Evolutionary conservation across 75 land plant species (phyloP), one percentile per base, ranked within the genome.

Genomic region (Gnetum montanum): DNA sequence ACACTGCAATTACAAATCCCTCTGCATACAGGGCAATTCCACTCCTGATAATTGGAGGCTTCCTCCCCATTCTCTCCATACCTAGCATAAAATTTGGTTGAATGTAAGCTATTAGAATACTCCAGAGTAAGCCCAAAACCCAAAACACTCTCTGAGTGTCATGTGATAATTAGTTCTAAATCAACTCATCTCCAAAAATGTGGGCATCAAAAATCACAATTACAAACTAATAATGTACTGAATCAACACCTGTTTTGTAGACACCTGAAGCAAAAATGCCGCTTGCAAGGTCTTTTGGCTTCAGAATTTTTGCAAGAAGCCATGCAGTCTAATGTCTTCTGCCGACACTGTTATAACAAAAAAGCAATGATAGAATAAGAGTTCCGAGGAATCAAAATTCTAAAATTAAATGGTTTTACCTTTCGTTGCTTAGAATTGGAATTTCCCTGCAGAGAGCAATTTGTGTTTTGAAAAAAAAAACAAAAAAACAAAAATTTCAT

Each of bases 11-110:
- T 90, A 81, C 96, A 90, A 28, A 73, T 62, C 26, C 75, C 81
- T 28, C 96, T 71, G 46, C 96, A 90, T 46, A 59, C 79, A 34
- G 96, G 96, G 59, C 96, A 90, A 0, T 31, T 65, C 96, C 96
- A 90, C 8, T 37, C 59, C 25, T 60, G 72, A 20, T 54, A 15
- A 3, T 24, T 7, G 0, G 26, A 63, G 2, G 60, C 70, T 19
- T 74, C 87, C 48, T 65, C 91, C 26, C 70, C 81, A 11, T 71
- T 76, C 64, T 90, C 96, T 3, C 96, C 96, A 54, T 90, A 89
- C 43, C 93, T 87, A 48, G 25, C 16, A 30, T 46, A 26, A 27
- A 22, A 61, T 60, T 19, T 35, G 36, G 4, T n/a, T 12, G 19
- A 19, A 16, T 29, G 6, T n/a, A 4, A 10, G 24, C 20, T 19